A percentile compares a stretch with the other conserved stretches of the same genome.
Conservation (phyloP, 139 green algal species). For the Chlorella sorokiniana region DNA sequence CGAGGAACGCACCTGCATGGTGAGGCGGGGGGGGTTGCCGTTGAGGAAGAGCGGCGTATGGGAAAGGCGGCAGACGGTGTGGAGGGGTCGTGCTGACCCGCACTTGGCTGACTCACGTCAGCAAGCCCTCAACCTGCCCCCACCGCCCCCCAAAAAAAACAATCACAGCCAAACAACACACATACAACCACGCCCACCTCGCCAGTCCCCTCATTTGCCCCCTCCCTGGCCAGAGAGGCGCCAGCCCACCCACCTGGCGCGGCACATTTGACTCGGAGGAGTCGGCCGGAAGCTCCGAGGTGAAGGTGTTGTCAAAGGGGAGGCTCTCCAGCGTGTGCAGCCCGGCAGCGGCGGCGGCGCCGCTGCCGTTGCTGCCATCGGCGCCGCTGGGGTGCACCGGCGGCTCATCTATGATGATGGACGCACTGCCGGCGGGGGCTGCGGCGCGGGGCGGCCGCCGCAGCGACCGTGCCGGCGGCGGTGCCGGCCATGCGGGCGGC, state of each 20-base stretch:
- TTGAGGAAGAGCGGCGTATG: not conserved
- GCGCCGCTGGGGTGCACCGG: not conserved
- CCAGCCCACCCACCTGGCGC: slow-evolving; percentile 70
- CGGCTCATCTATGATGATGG: not conserved
- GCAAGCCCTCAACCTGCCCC: no score
- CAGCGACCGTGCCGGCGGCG: not conserved
- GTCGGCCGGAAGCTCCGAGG: slow-evolving; percentile 75
- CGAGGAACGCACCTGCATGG: slow-evolving; percentile 56
- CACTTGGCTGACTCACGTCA: no score
- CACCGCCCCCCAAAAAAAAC: no score
- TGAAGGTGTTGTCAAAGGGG: slow-evolving; percentile 74
- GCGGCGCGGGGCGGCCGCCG: not conserved
- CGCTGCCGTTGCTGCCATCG: not conserved
- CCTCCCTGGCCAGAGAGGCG: no score
- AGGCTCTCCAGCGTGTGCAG: slow-evolving; percentile 58
- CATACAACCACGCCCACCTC: no score
- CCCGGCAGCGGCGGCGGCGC: not conserved
- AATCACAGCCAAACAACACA: no score
- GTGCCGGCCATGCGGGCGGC: slow-evolving; percentile 27
- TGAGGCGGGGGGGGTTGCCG: not conserved
- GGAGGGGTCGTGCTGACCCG: not conserved
- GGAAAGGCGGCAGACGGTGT: not conserved
- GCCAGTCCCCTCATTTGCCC: no score
- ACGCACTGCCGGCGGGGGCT: not conserved
- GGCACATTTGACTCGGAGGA: slow-evolving; percentile 53